Percentiles rank a stretch among this genome's conserved stretches.
Evolutionary conservation across 1,284 basidiomycete genomes (phyloP).

Genomic region (Sphagnurus paluster): DNA sequence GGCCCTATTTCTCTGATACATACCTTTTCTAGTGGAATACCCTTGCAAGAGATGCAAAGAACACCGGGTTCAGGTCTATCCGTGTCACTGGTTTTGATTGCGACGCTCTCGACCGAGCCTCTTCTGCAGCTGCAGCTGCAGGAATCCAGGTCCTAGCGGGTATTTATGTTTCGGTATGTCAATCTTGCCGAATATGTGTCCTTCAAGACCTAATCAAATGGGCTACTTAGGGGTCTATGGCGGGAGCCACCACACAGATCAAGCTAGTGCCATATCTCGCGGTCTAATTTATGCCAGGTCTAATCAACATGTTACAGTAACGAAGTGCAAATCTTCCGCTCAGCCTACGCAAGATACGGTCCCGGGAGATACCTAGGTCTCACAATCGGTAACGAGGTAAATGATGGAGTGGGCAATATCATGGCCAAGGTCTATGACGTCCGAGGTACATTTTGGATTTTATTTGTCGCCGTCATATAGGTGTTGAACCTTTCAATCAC

Average conservation of each 20-base stretch:
- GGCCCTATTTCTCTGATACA: background rate
- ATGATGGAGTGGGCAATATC: slow-evolving; percentile 29
- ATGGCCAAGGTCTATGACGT: slow-evolving; percentile 36
- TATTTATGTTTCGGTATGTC: slow-evolving; percentile 31
- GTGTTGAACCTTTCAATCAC: background rate
- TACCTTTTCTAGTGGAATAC: slow-evolving; percentile 31
- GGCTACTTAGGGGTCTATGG: slow-evolving; percentile 27
- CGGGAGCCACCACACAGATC: slow-evolving; percentile 23
- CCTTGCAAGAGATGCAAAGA: slow-evolving; percentile 29
- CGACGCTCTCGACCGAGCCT: slow-evolving; percentile 33
- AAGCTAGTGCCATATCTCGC: slow-evolving; percentile 20
- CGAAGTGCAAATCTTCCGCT: slow-evolving; percentile 32
- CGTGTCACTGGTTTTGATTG: slow-evolving; percentile 38
- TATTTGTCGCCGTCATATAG: background rate
- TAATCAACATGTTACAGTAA: slow-evolving; percentile 21
- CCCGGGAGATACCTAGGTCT: slow-evolving; percentile 30
- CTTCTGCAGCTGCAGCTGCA: slow-evolving; percentile 30
- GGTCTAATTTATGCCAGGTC: background rate
- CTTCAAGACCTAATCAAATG: background rate
- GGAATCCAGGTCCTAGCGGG: slow-evolving; percentile 34
- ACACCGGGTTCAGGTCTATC: slow-evolving; percentile 32
- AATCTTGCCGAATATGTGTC: background rate
- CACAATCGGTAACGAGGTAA: slow-evolving; percentile 37
- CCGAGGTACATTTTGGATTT: slow-evolving; percentile 23
- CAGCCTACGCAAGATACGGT: slow-evolving; percentile 30